Base-by-base conservation (phyloP, 2,329 filamentous ascomycete genomes). In the Beauveria sp. region DNA sequence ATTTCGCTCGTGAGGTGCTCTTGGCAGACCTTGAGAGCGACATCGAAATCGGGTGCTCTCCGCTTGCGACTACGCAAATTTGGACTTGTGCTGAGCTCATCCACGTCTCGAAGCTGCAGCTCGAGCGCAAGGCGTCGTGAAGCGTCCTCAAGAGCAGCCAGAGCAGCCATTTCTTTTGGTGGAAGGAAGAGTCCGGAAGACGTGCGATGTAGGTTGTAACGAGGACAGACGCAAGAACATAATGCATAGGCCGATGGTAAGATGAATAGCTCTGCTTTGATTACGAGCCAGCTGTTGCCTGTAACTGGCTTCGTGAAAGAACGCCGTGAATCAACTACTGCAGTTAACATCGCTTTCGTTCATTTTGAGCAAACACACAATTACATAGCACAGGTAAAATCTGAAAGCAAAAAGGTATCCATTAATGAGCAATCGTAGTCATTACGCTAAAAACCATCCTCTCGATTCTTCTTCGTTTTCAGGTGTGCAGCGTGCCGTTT, bases 401-500 rank as follows among this genome's bases (percentile, higher is more conserved):
- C 38, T 28, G 18, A 42, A 38, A 38, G 5, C 5, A 53, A 53
- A n/a, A 16, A 24, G 53, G 60, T 57, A 52, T 62, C 7, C 16
- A 53, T 61, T 28, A 42, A 54, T 53, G 50, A 20, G 38, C 55
- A 55, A 43, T 34, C 1, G 18, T 50, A 28, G 18, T 49, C 51
- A 28, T 48, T 61, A 55, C 31, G 50, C 56, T 63, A 63, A 59
- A 63, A 34, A 18, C n/a, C 61, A 43, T 63, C 20, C 4, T 31
- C 53, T 57, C 18, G 50, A 42, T 40, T 61, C 53, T 64, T 73
- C 64, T 64, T 70, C 18, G 66, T 66, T 49, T 69, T 65, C 14
- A 73, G 31, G 51, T 75, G 68, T 3, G 70, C 69, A 9, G 73
- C 72, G 60, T 79, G 77, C 40, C 73, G 70, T 61, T 75, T 76